Conservation (phyloP, 345 rosid species). For the Bruguiera gymnorhiza region DNA sequence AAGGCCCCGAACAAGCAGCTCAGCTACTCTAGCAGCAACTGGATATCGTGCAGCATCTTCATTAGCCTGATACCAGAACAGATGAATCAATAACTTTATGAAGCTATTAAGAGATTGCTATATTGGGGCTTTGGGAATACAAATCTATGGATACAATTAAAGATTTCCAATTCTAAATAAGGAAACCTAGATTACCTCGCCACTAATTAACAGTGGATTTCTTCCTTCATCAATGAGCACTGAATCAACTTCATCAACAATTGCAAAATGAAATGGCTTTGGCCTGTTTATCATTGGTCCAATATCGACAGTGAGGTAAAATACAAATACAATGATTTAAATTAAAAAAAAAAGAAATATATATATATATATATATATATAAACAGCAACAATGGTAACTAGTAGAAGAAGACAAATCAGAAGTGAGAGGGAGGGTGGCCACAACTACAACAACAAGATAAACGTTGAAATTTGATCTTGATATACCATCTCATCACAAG, state of each 20-base stretch:
- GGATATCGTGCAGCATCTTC: conserved; percentile 94
- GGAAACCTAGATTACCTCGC: conserved; percentile 62
- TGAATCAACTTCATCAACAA: conserved; percentile 97
- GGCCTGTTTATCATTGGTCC: conserved; percentile 57
- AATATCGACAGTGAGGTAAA: not conserved
- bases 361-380: not conserved
- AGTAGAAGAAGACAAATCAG: conserved; percentile 4
- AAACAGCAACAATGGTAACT: not conserved
- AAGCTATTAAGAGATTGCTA: conserved; percentile 4
- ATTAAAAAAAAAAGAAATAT: no score
- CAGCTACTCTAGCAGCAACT: conserved; percentile 96
- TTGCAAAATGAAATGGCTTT: conserved; percentile 90
- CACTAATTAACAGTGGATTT: conserved; percentile 93
- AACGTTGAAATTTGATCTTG: conserved; percentile 16
- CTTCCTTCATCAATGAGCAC: conserved; percentile 98
- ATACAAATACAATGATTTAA: not conserved
- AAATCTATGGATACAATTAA: not conserved
- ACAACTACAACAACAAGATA: not conserved
- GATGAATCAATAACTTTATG: conserved; percentile 13
- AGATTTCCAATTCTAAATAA: not conserved
- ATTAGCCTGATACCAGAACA: conserved; percentile 56
- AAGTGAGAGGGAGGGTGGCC: not conserved
- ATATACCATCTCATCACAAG: conserved; percentile 97
- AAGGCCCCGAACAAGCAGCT: conserved; percentile 62
- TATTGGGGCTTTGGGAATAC: not conserved